phyloP scores from a whole-genome alignment of 2,329 filamentous ascomycete genomes.

The Fusarium sp. region DNA sequence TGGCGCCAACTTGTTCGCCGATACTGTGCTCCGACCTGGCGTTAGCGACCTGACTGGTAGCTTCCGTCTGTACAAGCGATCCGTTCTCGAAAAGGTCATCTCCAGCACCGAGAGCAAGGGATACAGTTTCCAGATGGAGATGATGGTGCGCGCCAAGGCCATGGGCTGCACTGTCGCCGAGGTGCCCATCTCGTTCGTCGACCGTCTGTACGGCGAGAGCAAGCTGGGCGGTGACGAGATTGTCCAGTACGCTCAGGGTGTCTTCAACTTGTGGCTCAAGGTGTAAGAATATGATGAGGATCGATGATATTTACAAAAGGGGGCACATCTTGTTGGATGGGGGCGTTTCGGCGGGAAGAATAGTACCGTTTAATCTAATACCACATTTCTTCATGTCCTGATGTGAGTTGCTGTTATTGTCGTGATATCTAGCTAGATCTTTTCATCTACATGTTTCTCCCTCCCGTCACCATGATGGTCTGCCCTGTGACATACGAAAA shows the following conservation, averaged over 20 bases:
- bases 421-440: not conserved
- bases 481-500: conserved; percentile 89
- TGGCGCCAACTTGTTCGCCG: conserved; percentile 94
- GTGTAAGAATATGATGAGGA: conserved; percentile 59
- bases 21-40: conserved; percentile 90
- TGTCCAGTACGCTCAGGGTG: conserved; percentile 92
- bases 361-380: conserved; percentile 47
- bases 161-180: conserved; percentile 95
- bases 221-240: conserved; percentile 97
- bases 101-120: conserved; percentile 92
- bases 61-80: conserved; percentile 94
- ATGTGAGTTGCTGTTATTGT: not conserved
- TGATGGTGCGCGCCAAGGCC: conserved; percentile 97
- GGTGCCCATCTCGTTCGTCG: conserved; percentile 96
- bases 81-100: conserved; percentile 90
- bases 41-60: conserved; percentile 96
- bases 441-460: conserved; percentile 65
- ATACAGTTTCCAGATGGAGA: conserved; percentile 99
- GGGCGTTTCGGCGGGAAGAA: conserved; percentile 46
- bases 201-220: conserved; percentile 92
- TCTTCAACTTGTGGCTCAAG: conserved; percentile 81
- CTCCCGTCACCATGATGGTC: conserved; percentile 87
- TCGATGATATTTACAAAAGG: conserved; percentile 36
- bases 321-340: conserved; percentile 38
- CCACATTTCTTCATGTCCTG: conserved; percentile 39